Conservation (phyloP, 192 early-diverging fungal species). For the Coemansia umbellata region DNA sequence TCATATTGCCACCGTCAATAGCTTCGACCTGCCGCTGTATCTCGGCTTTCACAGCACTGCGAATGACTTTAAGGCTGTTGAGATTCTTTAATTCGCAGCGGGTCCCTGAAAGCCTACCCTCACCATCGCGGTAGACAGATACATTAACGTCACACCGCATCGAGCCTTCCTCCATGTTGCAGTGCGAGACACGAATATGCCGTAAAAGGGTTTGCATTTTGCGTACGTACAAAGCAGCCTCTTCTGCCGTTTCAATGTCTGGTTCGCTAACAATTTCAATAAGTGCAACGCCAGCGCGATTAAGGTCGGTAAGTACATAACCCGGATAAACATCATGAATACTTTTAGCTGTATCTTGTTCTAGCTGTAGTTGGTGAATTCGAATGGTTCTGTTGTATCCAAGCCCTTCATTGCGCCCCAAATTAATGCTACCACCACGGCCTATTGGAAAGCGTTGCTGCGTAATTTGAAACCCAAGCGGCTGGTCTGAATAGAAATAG, state of each 20-base stretch:
- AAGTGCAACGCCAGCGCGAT: constrained; percentile 81
- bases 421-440: constrained; percentile 59
- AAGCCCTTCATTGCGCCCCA: constrained; percentile 60
- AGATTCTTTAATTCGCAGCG: constrained; percentile 80
- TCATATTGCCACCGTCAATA: constrained; percentile 52
- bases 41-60: constrained; percentile 78
- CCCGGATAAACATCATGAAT: constrained; percentile 62
- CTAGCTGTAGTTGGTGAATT: constrained; percentile 86
- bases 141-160: constrained; percentile 93
- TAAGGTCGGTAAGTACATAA: constrained; percentile 67
- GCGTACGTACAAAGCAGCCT: constrained; percentile 71
- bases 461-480: constrained; percentile 93
- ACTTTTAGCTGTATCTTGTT: constrained; percentile 91
- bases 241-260: constrained; percentile 71
- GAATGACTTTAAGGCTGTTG: constrained; percentile 67
- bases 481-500: constrained; percentile 93
- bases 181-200: constrained; percentile 64
- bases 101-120: constrained; percentile 54
- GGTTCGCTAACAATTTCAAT: constrained; percentile 92
- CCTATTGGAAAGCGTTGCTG: constrained; percentile 82
- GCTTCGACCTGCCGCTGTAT: constrained; percentile 66
- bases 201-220: constrained; percentile 74
- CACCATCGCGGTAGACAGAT: constrained; percentile 60
- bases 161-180: constrained; percentile 88
- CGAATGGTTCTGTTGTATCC: constrained; percentile 50